phyloP scores from a whole-genome alignment of 208 protist species.

The Porcisia hertigi region DNA sequence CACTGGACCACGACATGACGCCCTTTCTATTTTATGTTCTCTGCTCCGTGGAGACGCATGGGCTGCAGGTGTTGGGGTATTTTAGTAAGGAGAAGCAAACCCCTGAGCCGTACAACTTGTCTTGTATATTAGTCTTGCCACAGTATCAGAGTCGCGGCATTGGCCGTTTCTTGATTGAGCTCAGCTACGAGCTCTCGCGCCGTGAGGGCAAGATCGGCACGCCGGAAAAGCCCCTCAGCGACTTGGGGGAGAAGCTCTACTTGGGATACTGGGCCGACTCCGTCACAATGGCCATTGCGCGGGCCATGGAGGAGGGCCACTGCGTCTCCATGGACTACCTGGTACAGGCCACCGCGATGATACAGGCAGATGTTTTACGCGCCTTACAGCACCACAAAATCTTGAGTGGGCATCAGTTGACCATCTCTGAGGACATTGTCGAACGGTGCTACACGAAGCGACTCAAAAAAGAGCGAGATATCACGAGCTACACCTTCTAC shows the following conservation, averaged over 20 bases:
- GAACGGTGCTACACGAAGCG: conserved; percentile 75
- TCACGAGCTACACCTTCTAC: conserved; percentile 84
- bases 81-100: conserved; percentile 99
- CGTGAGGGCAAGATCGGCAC: conserved; percentile 95
- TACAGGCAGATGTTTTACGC: conserved; percentile 68
- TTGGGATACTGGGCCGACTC: conserved; percentile 93
- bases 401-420: conserved; percentile 63
- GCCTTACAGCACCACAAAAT: conserved; percentile 74
- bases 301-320: conserved; percentile 79
- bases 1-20: conserved; percentile 99
- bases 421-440: conserved; percentile 80
- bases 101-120: conserved; percentile 97
- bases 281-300: conserved; percentile 78
- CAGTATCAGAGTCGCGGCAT: conserved; percentile 96
- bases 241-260: conserved; percentile 96
- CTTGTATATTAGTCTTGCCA: conserved; percentile 99
- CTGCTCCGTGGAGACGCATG: conserved; percentile 91
- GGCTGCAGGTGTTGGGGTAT: conserved; percentile 97
- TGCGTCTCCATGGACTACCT: conserved; percentile 80
- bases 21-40: conserved; percentile 99
- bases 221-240: conserved; percentile 99
- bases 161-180: conserved; percentile 98
- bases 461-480: conserved; percentile 67
- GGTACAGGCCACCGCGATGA: conserved; percentile 81
- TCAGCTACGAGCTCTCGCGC: conserved; percentile 98